These are phyloP conservation scores for Ziziphus jujuba DNA, from an alignment of 306 rosid species.

Conservation along the genomic window DNA sequence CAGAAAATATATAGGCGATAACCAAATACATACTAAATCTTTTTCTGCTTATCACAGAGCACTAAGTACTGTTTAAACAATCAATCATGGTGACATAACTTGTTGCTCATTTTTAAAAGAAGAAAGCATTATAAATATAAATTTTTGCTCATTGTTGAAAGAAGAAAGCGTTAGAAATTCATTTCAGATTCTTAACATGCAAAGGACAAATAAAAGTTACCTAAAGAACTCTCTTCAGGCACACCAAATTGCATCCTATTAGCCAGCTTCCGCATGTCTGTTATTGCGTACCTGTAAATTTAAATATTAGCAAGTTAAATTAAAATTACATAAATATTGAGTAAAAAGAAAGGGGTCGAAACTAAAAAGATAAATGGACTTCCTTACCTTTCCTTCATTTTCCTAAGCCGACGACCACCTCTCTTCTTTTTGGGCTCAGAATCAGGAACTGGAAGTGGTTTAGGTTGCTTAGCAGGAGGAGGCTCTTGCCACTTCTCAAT, in stretches of 20 bases:
- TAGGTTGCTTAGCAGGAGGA: conserved; percentile 96
- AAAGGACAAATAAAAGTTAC: conserved; percentile 40
- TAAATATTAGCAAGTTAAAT: conserved; percentile 20
- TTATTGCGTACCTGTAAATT: conserved; percentile 69
- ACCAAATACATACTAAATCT: neutral
- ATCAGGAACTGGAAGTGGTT: conserved; percentile 96
- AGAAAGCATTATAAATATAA: neutral
- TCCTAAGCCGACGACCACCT: conserved; percentile 89
- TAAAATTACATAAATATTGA: neutral
- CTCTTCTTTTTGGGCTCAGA: conserved; percentile 98
- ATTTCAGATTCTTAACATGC: neutral
- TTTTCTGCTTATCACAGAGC: neutral
- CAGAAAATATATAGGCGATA: neutral
- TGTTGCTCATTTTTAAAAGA: too few relatives aligned
- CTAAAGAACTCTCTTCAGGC: conserved; percentile 96
- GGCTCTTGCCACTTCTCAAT: conserved; percentile 99
- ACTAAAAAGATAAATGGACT: neutral
- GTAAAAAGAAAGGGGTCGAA: neutral
- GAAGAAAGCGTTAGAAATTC: neutral
- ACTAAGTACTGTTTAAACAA: neutral
- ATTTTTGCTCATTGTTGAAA: too few relatives aligned
- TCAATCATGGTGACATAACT: neutral
- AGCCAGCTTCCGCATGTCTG: conserved; percentile 95
- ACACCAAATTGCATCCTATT: conserved; percentile 92
- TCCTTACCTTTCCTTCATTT: conserved; percentile 81